phyloP scores from a whole-genome alignment of 2,329 filamentous ascomycete species.

The Aspergillus persii region DNA sequence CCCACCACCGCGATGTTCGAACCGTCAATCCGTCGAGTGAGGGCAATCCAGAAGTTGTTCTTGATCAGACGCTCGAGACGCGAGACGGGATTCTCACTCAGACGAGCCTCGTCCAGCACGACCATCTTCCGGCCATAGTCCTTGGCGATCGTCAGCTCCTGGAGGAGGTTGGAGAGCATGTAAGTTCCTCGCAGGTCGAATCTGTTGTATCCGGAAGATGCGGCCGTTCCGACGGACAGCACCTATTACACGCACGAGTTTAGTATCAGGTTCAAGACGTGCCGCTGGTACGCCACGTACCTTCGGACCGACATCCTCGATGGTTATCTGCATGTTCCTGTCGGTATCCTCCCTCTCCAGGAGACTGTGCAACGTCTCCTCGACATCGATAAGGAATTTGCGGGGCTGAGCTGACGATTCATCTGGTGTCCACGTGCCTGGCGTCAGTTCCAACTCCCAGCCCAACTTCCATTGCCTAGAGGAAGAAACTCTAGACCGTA shows the following conservation, averaged over 20 bases:
- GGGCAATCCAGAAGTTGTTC: conserved; percentile 86
- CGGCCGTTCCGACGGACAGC: conserved; percentile 77
- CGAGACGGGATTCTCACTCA: conserved; percentile 94
- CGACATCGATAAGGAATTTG: conserved; percentile 83
- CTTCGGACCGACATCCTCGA: conserved; percentile 93
- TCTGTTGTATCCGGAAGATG: conserved; percentile 79
- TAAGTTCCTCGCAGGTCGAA: conserved; percentile 95
- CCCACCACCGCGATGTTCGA: conserved; percentile 77
- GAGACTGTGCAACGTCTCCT: conserved; percentile 75
- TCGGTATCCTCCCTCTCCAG: conserved; percentile 89
- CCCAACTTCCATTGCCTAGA: background rate
- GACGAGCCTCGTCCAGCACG: conserved; percentile 81
- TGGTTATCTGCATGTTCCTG: conserved; percentile 93
- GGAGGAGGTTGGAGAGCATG: conserved; percentile 92
- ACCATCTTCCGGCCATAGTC: conserved; percentile 87
- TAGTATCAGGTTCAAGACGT: background rate
- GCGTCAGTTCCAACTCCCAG: conserved; percentile 14
- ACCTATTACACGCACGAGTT: conserved; percentile 52
- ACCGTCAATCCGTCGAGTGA: conserved; percentile 87
- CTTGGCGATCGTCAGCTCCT: conserved; percentile 90
- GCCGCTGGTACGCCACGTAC: conserved; percentile 41
- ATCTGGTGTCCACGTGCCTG: conserved; percentile 53
- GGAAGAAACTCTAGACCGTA: background rate
- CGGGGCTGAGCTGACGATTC: conserved; percentile 68
- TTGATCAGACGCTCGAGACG: conserved; percentile 82